These are phyloP conservation scores for Populus ilicifolia DNA, from an alignment of 345 rosid species.

Conservation along the genomic window DNA sequence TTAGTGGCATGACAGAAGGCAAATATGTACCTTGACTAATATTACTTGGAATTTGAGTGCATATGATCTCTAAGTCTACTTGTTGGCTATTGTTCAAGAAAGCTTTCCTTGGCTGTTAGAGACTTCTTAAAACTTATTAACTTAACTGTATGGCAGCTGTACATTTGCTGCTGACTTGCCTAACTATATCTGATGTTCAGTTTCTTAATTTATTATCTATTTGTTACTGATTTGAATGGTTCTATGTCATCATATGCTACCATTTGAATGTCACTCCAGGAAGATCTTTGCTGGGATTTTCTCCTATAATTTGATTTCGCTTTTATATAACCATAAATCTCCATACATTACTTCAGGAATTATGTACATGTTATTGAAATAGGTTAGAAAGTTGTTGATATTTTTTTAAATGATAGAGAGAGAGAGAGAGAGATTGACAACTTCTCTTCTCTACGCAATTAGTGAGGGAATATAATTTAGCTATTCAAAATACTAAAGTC, in stretches of 20 bases:
- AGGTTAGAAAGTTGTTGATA: no score
- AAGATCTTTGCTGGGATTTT: neutral
- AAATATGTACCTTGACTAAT: slow-evolving; percentile 31
- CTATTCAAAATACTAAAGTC: no score
- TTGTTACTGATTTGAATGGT: neutral
- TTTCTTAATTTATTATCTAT: slow-evolving; percentile 26
- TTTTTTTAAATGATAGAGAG: no score
- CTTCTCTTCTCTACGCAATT: no score
- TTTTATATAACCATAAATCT: neutral
- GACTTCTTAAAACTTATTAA: slow-evolving; percentile 18
- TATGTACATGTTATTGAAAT: no score
- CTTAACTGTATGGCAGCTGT: slow-evolving; percentile 20
- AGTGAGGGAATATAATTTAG: no score
- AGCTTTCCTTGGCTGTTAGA: slow-evolving; percentile 26
- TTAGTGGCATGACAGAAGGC: slow-evolving; percentile 28
- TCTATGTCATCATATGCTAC: neutral
- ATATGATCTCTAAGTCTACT: slow-evolving; percentile 20
- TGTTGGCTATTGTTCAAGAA: slow-evolving; percentile 26
- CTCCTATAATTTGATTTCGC: neutral
- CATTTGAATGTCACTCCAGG: neutral
- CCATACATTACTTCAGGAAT: no score
- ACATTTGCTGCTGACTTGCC: slow-evolving; percentile 39
- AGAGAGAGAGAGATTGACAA: no score
- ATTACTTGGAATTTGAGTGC: slow-evolving; percentile 33
- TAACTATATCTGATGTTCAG: slow-evolving; percentile 46